Evolutionary conservation across 805 yeast species (phyloP), one percentile per base, ranked within the genome.

Genomic region (Schwanniomyces yamadae): DNA sequence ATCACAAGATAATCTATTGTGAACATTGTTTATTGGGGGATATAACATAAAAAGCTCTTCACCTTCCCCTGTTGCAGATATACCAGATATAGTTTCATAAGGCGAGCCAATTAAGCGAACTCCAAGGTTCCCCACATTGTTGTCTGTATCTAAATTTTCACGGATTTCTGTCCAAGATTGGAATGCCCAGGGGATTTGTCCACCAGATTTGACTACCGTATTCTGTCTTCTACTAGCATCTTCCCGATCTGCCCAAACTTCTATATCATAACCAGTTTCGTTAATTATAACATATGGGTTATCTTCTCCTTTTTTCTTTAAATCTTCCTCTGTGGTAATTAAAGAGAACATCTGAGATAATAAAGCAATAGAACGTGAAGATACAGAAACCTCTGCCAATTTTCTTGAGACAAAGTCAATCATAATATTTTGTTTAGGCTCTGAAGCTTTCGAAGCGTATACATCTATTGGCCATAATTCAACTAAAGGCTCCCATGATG

Each of bases 401-500:
- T 84, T 76, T 40, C 87, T 69, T 0, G 96, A 82, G n/a, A 77
- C 75, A 5, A 93, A 63, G 50, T 87, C 90, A 29, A 91, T 67
- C 23, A 72, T 54, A 3, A 83, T 49, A 13, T 76, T 66, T 5
- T 73, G 66, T 5, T 71, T 69, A 0, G 78, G 73, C 10, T 66
- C 68, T 0, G 53, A 40, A 0, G 61, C 61, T 35, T 74, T 76
- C 1, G 85, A 69, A 2, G 84, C 77, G 54, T 84, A 87, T 9
- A 86, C 60, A 0, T 87, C 80, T 33, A 91, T 67, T 5, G 87
- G 82, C 85, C 95, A 84, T 0, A 91, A 82, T 52, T 93, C 99
- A 33, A 93, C 57, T 30, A 93, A 65, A 0, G 99, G 97, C 51
- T 93, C 98, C 98, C 99, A 90, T 0, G 88, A 76, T 3, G 96